Base-by-base conservation (phyloP, 2,329 filamentous ascomycete genomes). In the Scolecobasidium constrictum region DNA sequence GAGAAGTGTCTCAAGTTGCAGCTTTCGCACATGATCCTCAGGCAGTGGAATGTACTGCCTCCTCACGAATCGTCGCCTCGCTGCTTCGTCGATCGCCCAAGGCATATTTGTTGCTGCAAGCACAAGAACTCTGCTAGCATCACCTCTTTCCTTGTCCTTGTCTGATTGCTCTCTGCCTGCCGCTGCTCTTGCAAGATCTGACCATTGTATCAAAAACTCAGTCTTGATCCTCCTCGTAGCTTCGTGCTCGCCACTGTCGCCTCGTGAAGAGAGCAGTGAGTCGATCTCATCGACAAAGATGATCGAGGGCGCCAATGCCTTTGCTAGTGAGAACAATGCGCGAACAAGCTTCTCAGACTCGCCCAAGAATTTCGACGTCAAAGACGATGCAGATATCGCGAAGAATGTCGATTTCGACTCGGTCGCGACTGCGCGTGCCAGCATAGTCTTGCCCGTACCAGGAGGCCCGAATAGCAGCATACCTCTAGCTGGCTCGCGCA, bases 251-350 rank as follows among this genome's bases (percentile, higher is more conserved):
- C 85, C 82, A 3, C 81, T 81, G 0, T 38, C 33, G 17, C 86
- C 85, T 40, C 92, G 73, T 13, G 87, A 78, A 1, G 87, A 94
- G 1, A 98, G 72, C 1, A 98, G 67, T 1, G 88, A 94, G 59
- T 98, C 92, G 48, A 98, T 98, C 59, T 98, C 92, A 55, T 98
- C 92, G 4, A 98, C 87, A 52, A 98, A 98, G 46, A 98, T 96
- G 58, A 98, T 96, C 47, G 84, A 92, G 0, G 92, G 92, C 0
- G 92, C 87, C 35, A 96, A 72, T 26, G 78, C 72, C 59, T 93
- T 93, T 4, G 92, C 88, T n/a, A 96, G 67, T 1, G 78, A 77
- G 58, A 98, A 98, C 0, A 98, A 69, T 3, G 92, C 92, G 26
- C 87, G 78, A 2, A 98, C 92, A 3, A 98, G 76, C 62, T 98